Conservation (phyloP, 2,329 filamentous ascomycete species). For the Fusarium anguioides region DNA sequence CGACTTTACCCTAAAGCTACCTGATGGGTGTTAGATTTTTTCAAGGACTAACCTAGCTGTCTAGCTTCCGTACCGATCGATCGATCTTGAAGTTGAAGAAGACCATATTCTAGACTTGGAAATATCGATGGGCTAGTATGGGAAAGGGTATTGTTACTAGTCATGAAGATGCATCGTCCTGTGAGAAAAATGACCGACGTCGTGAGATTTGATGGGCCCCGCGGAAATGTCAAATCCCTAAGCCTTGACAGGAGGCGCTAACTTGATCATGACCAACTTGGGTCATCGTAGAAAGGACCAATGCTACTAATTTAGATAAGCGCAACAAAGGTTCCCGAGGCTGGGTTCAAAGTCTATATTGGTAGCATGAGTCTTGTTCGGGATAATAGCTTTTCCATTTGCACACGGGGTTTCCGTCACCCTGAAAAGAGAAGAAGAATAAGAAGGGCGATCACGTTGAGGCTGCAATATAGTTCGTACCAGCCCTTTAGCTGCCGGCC, state of each 20-base stretch:
- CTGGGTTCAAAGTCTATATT: background rate
- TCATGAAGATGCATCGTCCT: conserved; percentile 2
- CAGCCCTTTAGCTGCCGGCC: conserved; percentile 8
- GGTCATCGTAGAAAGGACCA: background rate
- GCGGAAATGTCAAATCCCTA: background rate
- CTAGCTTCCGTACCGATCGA: background rate
- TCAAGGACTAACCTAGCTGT: background rate
- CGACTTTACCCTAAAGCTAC: background rate
- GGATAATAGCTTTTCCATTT: background rate
- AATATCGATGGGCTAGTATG: background rate
- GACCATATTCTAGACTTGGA: too few species aligned
- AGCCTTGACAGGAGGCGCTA: background rate
- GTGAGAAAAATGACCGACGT: background rate
- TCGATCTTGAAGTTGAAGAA: background rate
- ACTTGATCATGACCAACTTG: background rate
- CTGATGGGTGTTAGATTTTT: background rate
- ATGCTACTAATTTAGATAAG: background rate
- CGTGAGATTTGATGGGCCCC: background rate
- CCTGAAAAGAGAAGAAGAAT: background rate
- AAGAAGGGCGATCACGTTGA: background rate
- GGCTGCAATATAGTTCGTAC: background rate
- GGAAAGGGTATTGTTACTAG: background rate
- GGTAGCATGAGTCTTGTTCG: background rate
- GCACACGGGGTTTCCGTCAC: background rate
- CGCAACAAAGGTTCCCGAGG: background rate